Evolutionary conservation across 352 stramenopile genomes (phyloP).

Genomic region (Lagenidium sp.): DNA sequence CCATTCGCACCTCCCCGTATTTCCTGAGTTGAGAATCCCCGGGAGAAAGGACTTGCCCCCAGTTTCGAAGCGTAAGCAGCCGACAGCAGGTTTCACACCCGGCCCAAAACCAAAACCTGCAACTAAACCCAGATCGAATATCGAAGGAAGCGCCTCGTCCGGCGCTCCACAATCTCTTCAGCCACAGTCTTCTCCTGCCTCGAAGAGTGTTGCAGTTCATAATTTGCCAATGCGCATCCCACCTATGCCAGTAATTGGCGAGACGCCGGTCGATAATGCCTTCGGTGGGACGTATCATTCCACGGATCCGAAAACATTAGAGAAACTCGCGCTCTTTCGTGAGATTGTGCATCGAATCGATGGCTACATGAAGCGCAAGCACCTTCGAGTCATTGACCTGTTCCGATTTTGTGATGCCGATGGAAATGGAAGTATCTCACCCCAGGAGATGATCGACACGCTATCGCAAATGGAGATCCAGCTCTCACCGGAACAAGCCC

Average conservation of each 20-base stretch:
- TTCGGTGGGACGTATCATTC: slow-evolving; percentile 57
- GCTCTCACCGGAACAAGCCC: slow-evolving; percentile 45
- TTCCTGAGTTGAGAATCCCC: slow-evolving; percentile 51
- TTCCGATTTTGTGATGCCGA: slow-evolving; percentile 83
- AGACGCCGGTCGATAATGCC: slow-evolving; percentile 18
- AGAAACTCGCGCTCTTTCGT: slow-evolving; percentile 62
- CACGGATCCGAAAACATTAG: slow-evolving; percentile 49
- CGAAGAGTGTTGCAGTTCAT: background rate
- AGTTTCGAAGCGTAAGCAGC: slow-evolving; percentile 21
- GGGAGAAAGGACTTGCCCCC: slow-evolving; percentile 17
- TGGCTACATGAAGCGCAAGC: slow-evolving; percentile 79
- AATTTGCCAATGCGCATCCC: background rate
- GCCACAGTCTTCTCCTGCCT: background rate
- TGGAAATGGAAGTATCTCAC: slow-evolving; percentile 68
- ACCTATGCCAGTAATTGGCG: slow-evolving; percentile 1
- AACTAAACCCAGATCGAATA: too few relatives aligned
- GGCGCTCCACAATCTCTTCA: background rate
- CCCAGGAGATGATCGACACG: slow-evolving; percentile 75
- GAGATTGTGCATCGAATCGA: slow-evolving; percentile 77
- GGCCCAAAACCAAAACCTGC: slow-evolving; percentile 1
- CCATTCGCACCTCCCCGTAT: slow-evolving; percentile 19
- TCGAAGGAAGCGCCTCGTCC: too few relatives aligned
- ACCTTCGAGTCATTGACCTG: slow-evolving; percentile 73
- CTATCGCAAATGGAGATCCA: slow-evolving; percentile 82
- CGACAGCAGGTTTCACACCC: slow-evolving; percentile 12